Evolutionary conservation across 495 filamentous ascomycete genomes (phyloP), one percentile per base, ranked within the genome.

Genomic region (Thozetella sp.): DNA sequence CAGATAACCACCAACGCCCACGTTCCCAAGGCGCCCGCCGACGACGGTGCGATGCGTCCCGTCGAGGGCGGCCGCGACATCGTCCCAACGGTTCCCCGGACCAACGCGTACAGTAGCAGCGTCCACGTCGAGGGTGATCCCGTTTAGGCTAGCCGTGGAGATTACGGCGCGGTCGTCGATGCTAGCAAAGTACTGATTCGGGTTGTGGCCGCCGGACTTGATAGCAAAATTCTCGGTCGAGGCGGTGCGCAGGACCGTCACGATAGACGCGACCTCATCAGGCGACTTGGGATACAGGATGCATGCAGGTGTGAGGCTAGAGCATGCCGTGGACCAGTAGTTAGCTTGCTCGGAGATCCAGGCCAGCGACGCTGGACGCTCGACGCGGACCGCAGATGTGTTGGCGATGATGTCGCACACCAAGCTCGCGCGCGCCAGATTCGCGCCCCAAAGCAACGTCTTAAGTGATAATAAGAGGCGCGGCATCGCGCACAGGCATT

Each of bases 191-290:
- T 82, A 80, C 22, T 72, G 74, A 55, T 78, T 81, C 4, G 75
- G 69, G n/a, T 75, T 72, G 67, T 88, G 84, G 46, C 80, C 80
- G 13, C 81, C 81, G 1, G 79, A 77, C 52, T 81, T 83, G 54
- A 84, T 64, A 1, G 81, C 71, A 59, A 83, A 84, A 10, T 61
- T 62, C 65, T 82, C 81, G 53, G 68, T 73, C 54, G 70, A 37
- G 15, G 6, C 72, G 50, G 54, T 52, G 57, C 30, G 63, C 11
- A 76, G 69, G 26, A 75, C 65, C 2, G 61, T 66, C 25, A 76
- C 37, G 55, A 76, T 66, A 22, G 66, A 58, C 13, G 74, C 66
- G 2, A 75, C 74, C 57, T 76, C 76, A 45, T 67, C 59, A 2
- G 71, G 60, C 10, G 66, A 69, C 19, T 65, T 68, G 19, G 80